Base-by-base conservation (phyloP, 2,329 filamentous ascomycete species). In the Aspergillus tubingensis region DNA sequence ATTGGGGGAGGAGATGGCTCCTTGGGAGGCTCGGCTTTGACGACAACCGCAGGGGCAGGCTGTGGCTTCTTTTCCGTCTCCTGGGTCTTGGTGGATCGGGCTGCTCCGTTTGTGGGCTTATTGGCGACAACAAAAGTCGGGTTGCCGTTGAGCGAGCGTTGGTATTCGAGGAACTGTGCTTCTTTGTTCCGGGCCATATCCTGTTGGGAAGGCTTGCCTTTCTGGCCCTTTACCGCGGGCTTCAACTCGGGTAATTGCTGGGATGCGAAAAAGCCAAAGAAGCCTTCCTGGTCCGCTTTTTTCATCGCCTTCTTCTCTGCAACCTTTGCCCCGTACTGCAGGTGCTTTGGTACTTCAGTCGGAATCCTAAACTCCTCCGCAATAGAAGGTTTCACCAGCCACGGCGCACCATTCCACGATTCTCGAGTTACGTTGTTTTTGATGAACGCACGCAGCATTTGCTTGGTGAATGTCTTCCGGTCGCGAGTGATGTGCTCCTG, bases 331-430 rank as follows among this genome's bases (percentile, higher is more conserved):
- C 94, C 92, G 73, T 96, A 89, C 56, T 89, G 88, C 15, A 96
- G 82, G 70, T 96, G 89, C 54, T 88, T 85, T 6, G 95, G 95
- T 11, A 98, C 87, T 56, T 91, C 87, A n/a, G 88, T 92, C 62
- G 92, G 89, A 64, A 99, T 95, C 63, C 91, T 88, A 75, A 95
- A 96, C 64, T 88, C 85, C 49, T 87, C 86, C 1, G 95, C 95
- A 61, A 96, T 88, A 57, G 92, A 88, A 38, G 90, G 85, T 78
- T 96, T 97, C 17, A 98, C 94, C 58, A 96, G 81, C 95, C 95
- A 99, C 0, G 95, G 94, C 0, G 95, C 95, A n/a, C 94, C 94
- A 62, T 88, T 94, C 92, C 93, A 98, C 3, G 92, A 86, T 71
- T 98, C 95, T 62, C 94, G 83, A 2, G 88, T 90, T n/a, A 97